phyloP scores from a whole-genome alignment of 768 basidiomycete species.

The Lactifluus piperatus region DNA sequence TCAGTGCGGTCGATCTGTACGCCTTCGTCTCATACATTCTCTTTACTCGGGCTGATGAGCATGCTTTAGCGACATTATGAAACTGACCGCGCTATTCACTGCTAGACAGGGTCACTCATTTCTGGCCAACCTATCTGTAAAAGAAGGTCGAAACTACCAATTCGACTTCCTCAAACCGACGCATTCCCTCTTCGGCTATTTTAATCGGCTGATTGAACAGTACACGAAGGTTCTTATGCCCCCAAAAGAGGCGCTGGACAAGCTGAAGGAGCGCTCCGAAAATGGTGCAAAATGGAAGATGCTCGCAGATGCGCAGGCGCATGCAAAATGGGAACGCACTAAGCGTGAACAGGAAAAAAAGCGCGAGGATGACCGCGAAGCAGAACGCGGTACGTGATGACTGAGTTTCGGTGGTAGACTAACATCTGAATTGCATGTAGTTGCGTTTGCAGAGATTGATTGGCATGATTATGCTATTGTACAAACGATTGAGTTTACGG shows the following conservation, averaged over 20 bases:
- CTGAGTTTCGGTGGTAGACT: conserved; percentile 7
- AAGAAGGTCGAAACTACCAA: conserved; percentile 93
- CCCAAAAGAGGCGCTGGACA: conserved; percentile 60
- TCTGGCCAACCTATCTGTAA: conserved; percentile 71
- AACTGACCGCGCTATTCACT: conserved; percentile 91
- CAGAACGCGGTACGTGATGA: conserved; percentile 65
- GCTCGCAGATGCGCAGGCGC: conserved; percentile 62
- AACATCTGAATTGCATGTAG: conserved; percentile 29
- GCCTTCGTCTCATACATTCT: conserved; percentile 28
- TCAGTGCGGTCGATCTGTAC: conserved; percentile 85
- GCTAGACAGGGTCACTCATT: conserved; percentile 86
- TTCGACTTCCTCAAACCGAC: conserved; percentile 96
- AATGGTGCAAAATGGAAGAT: conserved; percentile 67
- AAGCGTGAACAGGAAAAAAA: conserved; percentile 81
- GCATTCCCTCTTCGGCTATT: conserved; percentile 93
- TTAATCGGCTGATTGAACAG: conserved; percentile 95
- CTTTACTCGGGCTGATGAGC: background rate
- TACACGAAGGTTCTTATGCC: conserved; percentile 89
- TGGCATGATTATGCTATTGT: conserved; percentile 99
- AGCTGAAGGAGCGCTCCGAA: conserved; percentile 56
- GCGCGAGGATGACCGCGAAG: conserved; percentile 85
- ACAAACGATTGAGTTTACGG: conserved; percentile 95
- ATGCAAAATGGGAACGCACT: conserved; percentile 84
- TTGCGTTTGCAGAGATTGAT: conserved; percentile 94
- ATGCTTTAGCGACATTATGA: conserved; percentile 75